A percentile compares a stretch with the other conserved stretches of the same genome.
phyloP scores from a whole-genome alignment of 208 protist genomes.

The Leishmania amazonensis region DNA sequence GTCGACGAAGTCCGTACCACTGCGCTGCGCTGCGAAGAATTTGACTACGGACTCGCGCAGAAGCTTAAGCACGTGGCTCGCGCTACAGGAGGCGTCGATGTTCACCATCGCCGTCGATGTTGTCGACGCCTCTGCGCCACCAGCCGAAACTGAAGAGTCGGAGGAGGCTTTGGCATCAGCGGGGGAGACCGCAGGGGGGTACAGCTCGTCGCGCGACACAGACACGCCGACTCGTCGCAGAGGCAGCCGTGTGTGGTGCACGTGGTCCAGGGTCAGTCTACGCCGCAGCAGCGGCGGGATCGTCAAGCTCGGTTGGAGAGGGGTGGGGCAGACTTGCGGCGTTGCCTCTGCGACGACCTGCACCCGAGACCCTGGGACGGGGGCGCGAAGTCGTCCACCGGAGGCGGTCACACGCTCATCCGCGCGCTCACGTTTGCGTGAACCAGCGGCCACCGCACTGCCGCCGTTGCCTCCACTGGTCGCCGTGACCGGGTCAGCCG shows the following conservation, averaged over 20 bases:
- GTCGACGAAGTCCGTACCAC: constrained; percentile 58
- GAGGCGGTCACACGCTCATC: neutral
- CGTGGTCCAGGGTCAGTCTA: constrained; percentile 62
- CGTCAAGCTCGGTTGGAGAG: constrained; percentile 70
- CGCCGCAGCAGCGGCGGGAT: constrained; percentile 57
- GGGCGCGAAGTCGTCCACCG: neutral
- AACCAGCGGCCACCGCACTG: neutral
- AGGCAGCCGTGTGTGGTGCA: constrained; percentile 53
- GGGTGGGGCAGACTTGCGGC: constrained; percentile 44
- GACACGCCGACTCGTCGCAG: constrained; percentile 50
- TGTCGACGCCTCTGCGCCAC: constrained; percentile 1
- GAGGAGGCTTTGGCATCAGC: neutral
- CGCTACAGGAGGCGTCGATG: constrained; percentile 38
- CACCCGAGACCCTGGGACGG: neutral
- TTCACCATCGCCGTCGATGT: neutral
- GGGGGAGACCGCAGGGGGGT: constrained; percentile 7
- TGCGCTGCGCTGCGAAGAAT: constrained; percentile 51
- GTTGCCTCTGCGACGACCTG: constrained; percentile 17
- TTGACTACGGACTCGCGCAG: constrained; percentile 53
- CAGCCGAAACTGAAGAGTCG: neutral
- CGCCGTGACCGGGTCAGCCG: neutral
- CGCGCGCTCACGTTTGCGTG: constrained; percentile 16
- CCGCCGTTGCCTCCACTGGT: neutral
- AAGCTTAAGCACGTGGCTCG: constrained; percentile 45
- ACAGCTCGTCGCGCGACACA: constrained; percentile 29